Percentiles rank a stretch among this genome's conserved stretches.
phyloP scores from a whole-genome alignment of 495 filamentous ascomycete genomes.

The Neurospora africana region DNA sequence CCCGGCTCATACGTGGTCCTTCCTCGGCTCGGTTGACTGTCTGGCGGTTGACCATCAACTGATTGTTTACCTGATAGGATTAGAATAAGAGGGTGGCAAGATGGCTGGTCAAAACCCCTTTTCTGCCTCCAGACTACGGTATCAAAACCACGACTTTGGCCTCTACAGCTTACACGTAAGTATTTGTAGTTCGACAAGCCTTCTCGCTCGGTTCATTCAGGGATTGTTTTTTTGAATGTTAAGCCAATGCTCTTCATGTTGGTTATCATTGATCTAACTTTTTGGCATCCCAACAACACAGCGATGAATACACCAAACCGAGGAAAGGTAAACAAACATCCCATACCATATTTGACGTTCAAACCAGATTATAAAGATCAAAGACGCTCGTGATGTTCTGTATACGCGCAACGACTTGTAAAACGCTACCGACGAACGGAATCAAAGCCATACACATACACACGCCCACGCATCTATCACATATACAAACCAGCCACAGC shows the following conservation, averaged over 20 bases:
- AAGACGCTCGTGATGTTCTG: background rate
- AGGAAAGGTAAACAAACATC: background rate
- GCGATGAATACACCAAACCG: background rate
- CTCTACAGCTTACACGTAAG: background rate
- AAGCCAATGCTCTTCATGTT: background rate
- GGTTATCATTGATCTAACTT: background rate
- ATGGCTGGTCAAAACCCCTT: background rate
- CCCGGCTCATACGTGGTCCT: background rate
- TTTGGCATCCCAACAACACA: background rate
- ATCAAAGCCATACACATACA: background rate
- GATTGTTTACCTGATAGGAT: background rate
- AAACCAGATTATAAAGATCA: background rate
- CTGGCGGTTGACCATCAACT: background rate
- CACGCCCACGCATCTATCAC: conserved; percentile 19
- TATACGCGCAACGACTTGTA: background rate
- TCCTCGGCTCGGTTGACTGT: background rate
- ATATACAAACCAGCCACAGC: conserved; percentile 82
- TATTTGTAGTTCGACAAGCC: background rate
- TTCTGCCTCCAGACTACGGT: background rate
- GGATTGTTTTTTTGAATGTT: background rate
- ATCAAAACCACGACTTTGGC: background rate
- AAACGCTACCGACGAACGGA: background rate
- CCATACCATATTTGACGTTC: background rate
- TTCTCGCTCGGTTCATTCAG: background rate
- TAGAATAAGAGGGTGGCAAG: background rate